These are phyloP conservation scores for Yamadazyma triangularis DNA, from an alignment of 1,139 yeast species.

Conservation along the genomic window DNA sequence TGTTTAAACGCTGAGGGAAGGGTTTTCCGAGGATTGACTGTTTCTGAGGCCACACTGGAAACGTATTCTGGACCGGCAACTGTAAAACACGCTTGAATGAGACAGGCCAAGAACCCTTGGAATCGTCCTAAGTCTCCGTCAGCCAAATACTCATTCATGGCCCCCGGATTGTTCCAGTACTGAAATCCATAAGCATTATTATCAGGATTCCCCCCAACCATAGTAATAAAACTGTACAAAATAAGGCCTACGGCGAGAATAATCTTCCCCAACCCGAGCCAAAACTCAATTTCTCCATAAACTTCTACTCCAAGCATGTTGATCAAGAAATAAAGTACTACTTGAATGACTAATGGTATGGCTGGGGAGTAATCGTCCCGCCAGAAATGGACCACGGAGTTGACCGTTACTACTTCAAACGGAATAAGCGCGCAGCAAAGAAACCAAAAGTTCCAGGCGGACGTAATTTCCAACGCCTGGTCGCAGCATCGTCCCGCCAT, in stretches of 20 bases:
- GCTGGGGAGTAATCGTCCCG: slow-evolving; percentile 68
- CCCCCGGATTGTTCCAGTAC: slow-evolving; percentile 63
- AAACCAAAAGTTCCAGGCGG: slow-evolving; percentile 80
- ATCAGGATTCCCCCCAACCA: slow-evolving; percentile 57
- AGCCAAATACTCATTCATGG: slow-evolving; percentile 43
- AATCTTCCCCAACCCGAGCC: slow-evolving; percentile 58
- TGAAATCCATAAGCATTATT: slow-evolving; percentile 63
- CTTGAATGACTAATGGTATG: slow-evolving; percentile 61
- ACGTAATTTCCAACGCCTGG: slow-evolving; percentile 72
- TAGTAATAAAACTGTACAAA: slow-evolving; percentile 42
- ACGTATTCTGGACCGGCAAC: slow-evolving; percentile 70
- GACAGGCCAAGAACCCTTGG: slow-evolving; percentile 60
- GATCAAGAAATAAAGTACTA: slow-evolving; percentile 56
- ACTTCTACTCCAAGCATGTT: slow-evolving; percentile 59
- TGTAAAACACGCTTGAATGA: slow-evolving; percentile 72
- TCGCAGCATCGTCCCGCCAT: slow-evolving; percentile 57
- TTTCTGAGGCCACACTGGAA: slow-evolving; percentile 70
- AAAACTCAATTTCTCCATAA: slow-evolving; percentile 68
- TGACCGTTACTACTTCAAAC: slow-evolving; percentile 79
- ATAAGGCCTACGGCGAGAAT: slow-evolving; percentile 53
- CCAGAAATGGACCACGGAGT: slow-evolving; percentile 77
- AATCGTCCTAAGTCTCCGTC: slow-evolving; percentile 36
- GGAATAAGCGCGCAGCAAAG: slow-evolving; percentile 76
- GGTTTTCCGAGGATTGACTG: slow-evolving; percentile 66
- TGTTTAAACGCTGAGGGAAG: slow-evolving; percentile 77